Evolutionary conservation across 225 moss, liverwort and hornwort species (phyloP).

Genomic region (Takakia lepidozioides): DNA sequence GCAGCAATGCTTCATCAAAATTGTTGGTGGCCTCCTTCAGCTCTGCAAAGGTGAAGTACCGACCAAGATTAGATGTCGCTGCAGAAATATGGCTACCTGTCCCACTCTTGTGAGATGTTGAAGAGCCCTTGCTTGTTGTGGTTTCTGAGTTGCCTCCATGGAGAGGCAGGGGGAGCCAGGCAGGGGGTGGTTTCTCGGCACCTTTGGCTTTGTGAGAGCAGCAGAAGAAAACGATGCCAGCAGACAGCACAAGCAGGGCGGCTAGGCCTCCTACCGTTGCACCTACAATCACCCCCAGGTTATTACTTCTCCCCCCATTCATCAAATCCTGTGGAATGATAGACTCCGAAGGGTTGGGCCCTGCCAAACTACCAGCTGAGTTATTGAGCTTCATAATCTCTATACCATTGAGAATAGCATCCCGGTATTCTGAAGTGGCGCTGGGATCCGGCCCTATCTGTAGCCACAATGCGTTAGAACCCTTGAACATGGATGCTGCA

Average conservation of each 20-base stretch:
- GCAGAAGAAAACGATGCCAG: slow-evolving; percentile 25
- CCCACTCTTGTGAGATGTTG: slow-evolving; percentile 51
- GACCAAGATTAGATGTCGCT: slow-evolving; percentile 9
- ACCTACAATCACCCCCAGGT: slow-evolving; percentile 27
- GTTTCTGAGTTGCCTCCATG: slow-evolving; percentile 50
- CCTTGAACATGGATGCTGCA: slow-evolving; percentile 32
- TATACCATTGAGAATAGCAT: slow-evolving; percentile 65
- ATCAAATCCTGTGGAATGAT: not conserved
- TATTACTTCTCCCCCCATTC: slow-evolving; percentile 2
- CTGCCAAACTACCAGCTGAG: slow-evolving; percentile 24
- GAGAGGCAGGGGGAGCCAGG: slow-evolving; percentile 45
- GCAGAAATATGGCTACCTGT: slow-evolving; percentile 28
- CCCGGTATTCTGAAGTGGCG: slow-evolving; percentile 10
- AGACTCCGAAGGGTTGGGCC: slow-evolving; percentile 6
- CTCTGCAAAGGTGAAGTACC: slow-evolving; percentile 13
- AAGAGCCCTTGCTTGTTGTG: slow-evolving; percentile 52
- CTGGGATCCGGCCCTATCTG: slow-evolving; percentile 43
- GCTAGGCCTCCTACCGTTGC: slow-evolving; percentile 38
- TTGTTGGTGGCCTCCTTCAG: slow-evolving; percentile 10
- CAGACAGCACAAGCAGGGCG: slow-evolving; percentile 18
- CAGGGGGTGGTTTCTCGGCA: slow-evolving; percentile 26
- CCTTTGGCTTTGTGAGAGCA: slow-evolving; percentile 18
- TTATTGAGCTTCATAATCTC: slow-evolving; percentile 58
- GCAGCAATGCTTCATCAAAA: slow-evolving; percentile 6
- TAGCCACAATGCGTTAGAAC: slow-evolving; percentile 28